phyloP scores from a whole-genome alignment of 176 grass and related monocot species.

The Pontederia crassipes region DNA sequence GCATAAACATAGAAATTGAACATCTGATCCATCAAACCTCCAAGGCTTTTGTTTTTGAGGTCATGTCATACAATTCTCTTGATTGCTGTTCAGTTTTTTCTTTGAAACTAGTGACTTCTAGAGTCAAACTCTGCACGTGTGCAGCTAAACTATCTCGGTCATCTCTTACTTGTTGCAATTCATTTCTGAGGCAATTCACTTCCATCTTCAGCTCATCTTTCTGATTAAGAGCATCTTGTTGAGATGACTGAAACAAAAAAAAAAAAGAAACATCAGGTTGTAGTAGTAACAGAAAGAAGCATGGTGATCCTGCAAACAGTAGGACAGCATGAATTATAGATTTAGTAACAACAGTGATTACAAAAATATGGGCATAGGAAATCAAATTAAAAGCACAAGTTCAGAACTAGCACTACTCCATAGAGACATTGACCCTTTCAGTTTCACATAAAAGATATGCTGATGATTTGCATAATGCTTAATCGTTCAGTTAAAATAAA shows the following conservation, averaged over 20 bases:
- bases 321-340: too few relatives aligned
- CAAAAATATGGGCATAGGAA: too few relatives aligned
- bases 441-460: too few relatives aligned
- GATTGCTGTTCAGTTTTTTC: constrained; percentile 8
- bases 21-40: background rate
- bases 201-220: constrained; percentile 21
- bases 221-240: constrained; percentile 15
- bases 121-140: constrained; percentile 14
- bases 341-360: too few relatives aligned
- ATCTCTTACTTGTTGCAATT: constrained; percentile 21
- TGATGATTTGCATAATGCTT: too few relatives aligned
- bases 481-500: too few relatives aligned
- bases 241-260: constrained; percentile 16
- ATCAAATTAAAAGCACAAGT: too few relatives aligned
- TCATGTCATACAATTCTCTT: constrained; percentile 3
- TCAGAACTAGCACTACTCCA: too few relatives aligned
- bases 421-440: too few relatives aligned
- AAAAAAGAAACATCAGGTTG: background rate
- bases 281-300: too few relatives aligned
- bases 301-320: too few relatives aligned
- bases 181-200: constrained; percentile 17
- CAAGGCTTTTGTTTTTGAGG: background rate
- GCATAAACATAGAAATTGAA: background rate
- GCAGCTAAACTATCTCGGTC: constrained; percentile 6
- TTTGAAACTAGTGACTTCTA: constrained; percentile 13